Percentiles rank a stretch among this genome's conserved stretches.
phyloP scores from a whole-genome alignment of 1,284 basidiomycete species.

The Lignosus rhinocerotis region DNA sequence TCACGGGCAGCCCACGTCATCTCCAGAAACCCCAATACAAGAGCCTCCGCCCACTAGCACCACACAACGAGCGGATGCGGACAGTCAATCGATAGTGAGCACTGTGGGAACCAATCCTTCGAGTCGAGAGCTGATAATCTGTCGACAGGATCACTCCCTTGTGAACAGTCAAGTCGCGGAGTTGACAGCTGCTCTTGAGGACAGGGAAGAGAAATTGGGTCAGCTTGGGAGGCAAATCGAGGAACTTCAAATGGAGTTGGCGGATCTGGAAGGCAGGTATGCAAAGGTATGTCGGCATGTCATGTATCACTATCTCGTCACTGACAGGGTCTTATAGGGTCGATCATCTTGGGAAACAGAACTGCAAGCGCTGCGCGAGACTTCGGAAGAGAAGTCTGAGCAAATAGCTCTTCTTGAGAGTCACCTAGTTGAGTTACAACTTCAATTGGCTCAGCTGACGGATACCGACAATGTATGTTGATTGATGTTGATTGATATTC shows the following conservation, averaged over 20 bases:
- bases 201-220: slow-evolving; percentile 19
- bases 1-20: not conserved
- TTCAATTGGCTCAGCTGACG: slow-evolving; percentile 16
- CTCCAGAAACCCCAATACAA: slow-evolving; percentile 7
- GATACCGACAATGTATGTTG: slow-evolving; percentile 17
- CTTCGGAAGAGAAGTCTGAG: slow-evolving; percentile 15
- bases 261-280: slow-evolving; percentile 8
- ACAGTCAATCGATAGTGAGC: slow-evolving; percentile 28
- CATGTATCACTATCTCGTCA: not conserved
- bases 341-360: slow-evolving; percentile 6
- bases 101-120: not conserved
- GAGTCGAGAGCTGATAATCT: not conserved
- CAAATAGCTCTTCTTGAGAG: slow-evolving; percentile 19
- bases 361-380: slow-evolving; percentile 7
- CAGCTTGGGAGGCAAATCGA: slow-evolving; percentile 16
- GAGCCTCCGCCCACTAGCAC: slow-evolving; percentile 24
- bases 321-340: not conserved
- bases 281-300: slow-evolving; percentile 5
- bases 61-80: slow-evolving; percentile 27
- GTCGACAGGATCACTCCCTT: not conserved
- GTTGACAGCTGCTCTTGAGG: slow-evolving; percentile 20
- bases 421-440: slow-evolving; percentile 19
- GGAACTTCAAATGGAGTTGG: slow-evolving; percentile 10
- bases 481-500: not conserved
- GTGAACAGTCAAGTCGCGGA: slow-evolving; percentile 16